These are phyloP conservation scores for Leishmania gerbilli DNA, from an alignment of 208 protist genomes.

Conservation along the genomic window DNA sequence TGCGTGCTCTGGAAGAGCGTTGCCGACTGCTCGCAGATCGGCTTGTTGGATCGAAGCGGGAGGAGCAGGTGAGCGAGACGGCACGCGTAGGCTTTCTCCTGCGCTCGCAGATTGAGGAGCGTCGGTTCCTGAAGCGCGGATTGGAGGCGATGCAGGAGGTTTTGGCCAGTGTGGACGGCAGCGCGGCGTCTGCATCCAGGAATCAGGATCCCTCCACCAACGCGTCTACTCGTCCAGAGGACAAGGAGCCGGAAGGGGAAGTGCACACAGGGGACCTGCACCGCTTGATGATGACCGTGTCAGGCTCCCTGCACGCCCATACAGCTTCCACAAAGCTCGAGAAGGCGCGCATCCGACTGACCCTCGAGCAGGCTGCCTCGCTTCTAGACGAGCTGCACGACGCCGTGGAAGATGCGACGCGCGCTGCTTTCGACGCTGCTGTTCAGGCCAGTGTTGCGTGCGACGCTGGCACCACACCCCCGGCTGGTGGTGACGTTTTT, in stretches of 20 bases:
- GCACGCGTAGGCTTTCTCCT: constrained; percentile 66
- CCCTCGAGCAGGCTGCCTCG: constrained; percentile 37
- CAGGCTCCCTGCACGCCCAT: constrained; percentile 36
- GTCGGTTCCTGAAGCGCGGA: constrained; percentile 51
- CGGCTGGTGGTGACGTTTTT: background rate
- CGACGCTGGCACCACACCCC: background rate
- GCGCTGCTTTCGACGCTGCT: constrained; percentile 40
- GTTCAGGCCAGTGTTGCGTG: background rate
- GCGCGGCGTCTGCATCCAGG: background rate
- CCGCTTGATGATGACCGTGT: constrained; percentile 38
- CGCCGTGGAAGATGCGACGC: constrained; percentile 49
- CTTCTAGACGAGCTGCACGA: constrained; percentile 46
- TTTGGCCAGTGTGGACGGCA: constrained; percentile 8
- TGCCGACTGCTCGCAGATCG: constrained; percentile 60
- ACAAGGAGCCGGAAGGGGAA: background rate
- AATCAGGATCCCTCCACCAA: background rate
- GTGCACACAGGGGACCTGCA: constrained; percentile 46
- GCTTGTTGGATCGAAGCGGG: constrained; percentile 44
- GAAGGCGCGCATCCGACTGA: constrained; percentile 43
- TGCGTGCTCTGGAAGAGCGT: constrained; percentile 42
- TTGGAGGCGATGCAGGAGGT: constrained; percentile 46
- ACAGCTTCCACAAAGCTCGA: constrained; percentile 50
- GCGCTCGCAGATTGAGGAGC: constrained; percentile 74
- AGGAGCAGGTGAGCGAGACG: constrained; percentile 59
- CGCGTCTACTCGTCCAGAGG: background rate